These are phyloP conservation scores for Mucor irregularis DNA, from an alignment of 371 early-diverging fungal species.

Conservation along the genomic window DNA sequence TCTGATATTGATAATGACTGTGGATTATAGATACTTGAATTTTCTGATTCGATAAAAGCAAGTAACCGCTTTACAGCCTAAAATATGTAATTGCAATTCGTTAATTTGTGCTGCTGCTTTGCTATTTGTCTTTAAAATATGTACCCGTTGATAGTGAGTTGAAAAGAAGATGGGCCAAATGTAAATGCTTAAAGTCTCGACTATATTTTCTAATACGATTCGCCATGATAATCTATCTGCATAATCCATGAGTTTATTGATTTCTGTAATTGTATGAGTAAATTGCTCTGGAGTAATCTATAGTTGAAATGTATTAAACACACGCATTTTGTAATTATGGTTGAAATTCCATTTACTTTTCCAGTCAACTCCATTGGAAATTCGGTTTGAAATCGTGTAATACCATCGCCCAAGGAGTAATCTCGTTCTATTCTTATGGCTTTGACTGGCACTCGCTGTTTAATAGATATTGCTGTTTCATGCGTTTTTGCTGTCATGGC, in stretches of 20 bases:
- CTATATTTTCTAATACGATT: slow-evolving; percentile 45
- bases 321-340: not conserved
- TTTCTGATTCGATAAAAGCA: slow-evolving; percentile 45
- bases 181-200: slow-evolving; percentile 49
- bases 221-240: slow-evolving; percentile 44
- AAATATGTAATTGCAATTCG: too few relatives aligned
- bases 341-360: slow-evolving; percentile 27
- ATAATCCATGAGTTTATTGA: slow-evolving; percentile 38
- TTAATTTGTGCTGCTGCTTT: too few relatives aligned
- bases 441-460: slow-evolving; percentile 19
- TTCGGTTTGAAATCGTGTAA: slow-evolving; percentile 44
- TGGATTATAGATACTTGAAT: slow-evolving; percentile 35
- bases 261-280: slow-evolving; percentile 38
- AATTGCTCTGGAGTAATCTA: slow-evolving; percentile 40
- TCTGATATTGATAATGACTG: slow-evolving; percentile 39
- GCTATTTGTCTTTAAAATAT: too few relatives aligned
- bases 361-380: slow-evolving; percentile 40
- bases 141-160: slow-evolving; percentile 51
- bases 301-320: too few relatives aligned
- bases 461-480: slow-evolving; percentile 13
- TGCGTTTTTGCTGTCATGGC: slow-evolving; percentile 17
- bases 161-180: slow-evolving; percentile 47
- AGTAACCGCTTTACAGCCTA: slow-evolving; percentile 38
- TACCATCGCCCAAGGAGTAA: slow-evolving; percentile 50
- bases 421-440: slow-evolving; percentile 49